A percentile compares a stretch with the other conserved stretches of the same genome.
Evolutionary conservation across 306 rosid species (phyloP).

Genomic region (Castanospermum australe): DNA sequence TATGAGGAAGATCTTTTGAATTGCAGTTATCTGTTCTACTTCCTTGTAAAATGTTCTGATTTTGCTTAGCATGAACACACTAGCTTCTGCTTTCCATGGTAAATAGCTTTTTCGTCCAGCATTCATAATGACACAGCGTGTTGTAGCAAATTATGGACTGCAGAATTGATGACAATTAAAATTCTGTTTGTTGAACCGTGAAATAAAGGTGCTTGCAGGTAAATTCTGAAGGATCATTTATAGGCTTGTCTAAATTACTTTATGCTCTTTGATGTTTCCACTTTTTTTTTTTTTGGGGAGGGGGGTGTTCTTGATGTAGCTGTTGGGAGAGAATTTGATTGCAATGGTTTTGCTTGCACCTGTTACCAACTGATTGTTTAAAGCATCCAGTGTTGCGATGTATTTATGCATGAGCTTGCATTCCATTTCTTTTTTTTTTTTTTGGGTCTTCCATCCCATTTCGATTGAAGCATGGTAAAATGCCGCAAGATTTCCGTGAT

Average conservation of each 20-base stretch:
- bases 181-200: conserved; percentile 33
- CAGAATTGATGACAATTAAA: conserved; percentile 35
- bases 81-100: conserved; percentile 44
- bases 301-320: not conserved
- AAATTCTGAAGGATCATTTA: conserved; percentile 27
- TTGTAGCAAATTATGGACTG: conserved; percentile 37
- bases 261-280: not conserved
- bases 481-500: not conserved
- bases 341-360: not conserved
- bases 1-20: conserved; percentile 21
- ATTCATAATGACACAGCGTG: conserved; percentile 29
- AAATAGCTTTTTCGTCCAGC: conserved; percentile 30
- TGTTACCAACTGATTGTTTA: not conserved
- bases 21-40: conserved; percentile 34
- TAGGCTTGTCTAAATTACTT: not conserved
- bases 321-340: not conserved
- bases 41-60: conserved; percentile 40
- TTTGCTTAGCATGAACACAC: conserved; percentile 40
- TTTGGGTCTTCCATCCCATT: too few relatives aligned
- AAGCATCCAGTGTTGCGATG: not conserved
- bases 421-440: too few relatives aligned
- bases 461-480: not conserved
- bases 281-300: not conserved
- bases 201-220: conserved; percentile 40
- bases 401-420: not conserved